Base-by-base conservation (phyloP, 257 asterid genomes). In the Forsythia viridissima region DNA sequence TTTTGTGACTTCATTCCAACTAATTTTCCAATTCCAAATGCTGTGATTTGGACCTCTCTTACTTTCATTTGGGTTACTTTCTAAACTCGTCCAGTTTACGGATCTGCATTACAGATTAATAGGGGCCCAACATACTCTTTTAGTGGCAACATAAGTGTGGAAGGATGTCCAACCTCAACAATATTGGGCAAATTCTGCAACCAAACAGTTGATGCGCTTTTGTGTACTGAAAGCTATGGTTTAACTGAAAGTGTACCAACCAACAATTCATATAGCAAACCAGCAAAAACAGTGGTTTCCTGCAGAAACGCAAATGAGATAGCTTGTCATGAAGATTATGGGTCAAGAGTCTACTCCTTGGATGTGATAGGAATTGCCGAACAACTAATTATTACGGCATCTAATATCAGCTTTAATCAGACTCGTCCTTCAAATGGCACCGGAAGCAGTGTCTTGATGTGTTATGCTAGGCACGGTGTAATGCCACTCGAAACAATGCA, bases 101-200 rank as follows among this genome's bases (percentile, higher is more conserved):
- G 66, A n/a, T 65, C 43, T 75, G 40, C 34, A 38, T 75, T 81
- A 79, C 95, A 96, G 99, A 92, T 93, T 76, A 93, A 96, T 83
- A 90, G 98, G 85, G 99, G 99, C 40, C 82, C 81, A 0, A 42
- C 84, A 41, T 93, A 88, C 86, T 82, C 88, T 80, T 93, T 93
- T 84, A 84, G 92, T 34, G 96, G 94, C 71, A 96, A 93, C 73
- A 76, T 92, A 48, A 93, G 87, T 59, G 95, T 96, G 71, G 97
- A 96, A 82, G 99, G 97, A 82, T 96, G 99, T 78, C 74, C 77
- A 74, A 80, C 86, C 70, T 86, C 96, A 24, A 85, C 82, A 79
- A 80, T 87, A 88, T 77, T 80, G 76, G 99, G 99, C 70, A 90
- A 76, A 77, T 93, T 85, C 85, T 96, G 99, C 94, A 96, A 96